Percentiles rank a stretch among this genome's conserved stretches.
Evolutionary conservation across 1,284 basidiomycete genomes (phyloP).

Genomic region (Bondarzewia mesenterica): DNA sequence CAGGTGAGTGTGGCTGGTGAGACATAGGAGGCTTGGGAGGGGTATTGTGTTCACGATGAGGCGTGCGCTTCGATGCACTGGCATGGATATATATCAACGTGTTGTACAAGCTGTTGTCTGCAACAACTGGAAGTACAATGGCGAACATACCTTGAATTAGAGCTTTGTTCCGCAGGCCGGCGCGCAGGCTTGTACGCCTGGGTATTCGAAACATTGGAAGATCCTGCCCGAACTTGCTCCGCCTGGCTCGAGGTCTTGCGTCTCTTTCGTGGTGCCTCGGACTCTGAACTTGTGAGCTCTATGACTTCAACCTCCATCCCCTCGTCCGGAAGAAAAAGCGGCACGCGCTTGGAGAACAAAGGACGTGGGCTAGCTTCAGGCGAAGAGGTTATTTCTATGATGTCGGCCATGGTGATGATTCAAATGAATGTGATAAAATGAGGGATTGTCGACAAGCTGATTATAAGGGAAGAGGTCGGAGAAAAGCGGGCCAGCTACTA

Average conservation of each 20-base stretch:
- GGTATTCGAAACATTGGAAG: neutral
- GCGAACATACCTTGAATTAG: neutral
- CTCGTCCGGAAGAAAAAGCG: neutral
- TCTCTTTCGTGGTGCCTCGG: neutral
- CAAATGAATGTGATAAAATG: too few species aligned
- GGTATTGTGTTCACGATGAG: neutral
- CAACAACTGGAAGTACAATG: too few species aligned
- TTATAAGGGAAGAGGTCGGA: too few species aligned
- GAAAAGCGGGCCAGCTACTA: too few species aligned
- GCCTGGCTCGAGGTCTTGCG: neutral
- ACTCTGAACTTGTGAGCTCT: neutral
- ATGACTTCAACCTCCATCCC: neutral
- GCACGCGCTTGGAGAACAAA: neutral
- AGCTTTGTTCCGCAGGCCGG: neutral
- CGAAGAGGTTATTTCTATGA: neutral
- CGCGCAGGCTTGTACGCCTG: neutral
- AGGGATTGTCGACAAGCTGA: constrained; percentile 1
- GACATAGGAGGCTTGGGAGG: neutral
- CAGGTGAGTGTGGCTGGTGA: neutral
- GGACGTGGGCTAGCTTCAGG: neutral
- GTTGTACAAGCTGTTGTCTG: neutral
- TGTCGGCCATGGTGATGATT: neutral
- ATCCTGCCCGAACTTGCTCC: neutral
- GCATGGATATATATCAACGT: neutral
- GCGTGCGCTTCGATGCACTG: neutral